phyloP scores from a whole-genome alignment of 1,284 basidiomycete genomes.

The Sporisorium graminicola region DNA sequence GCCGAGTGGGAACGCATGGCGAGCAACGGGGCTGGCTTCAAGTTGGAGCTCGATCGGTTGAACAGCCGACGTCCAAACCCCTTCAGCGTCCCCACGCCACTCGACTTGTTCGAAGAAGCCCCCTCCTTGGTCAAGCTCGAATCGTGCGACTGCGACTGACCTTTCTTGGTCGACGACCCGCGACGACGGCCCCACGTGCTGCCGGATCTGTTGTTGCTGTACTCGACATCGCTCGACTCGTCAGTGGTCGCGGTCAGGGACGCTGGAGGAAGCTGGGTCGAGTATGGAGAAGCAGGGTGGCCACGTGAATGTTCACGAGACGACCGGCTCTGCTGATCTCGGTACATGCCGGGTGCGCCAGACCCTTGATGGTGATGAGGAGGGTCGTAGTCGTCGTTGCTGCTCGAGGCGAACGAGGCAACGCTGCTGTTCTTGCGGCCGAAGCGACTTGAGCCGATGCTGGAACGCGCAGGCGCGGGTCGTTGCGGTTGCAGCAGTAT shows the following conservation, averaged over 20 bases:
- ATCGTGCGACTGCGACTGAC: constrained; percentile 13
- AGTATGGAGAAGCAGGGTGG: constrained; percentile 12
- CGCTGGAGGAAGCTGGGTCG: not conserved
- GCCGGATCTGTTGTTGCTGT: constrained; percentile 5
- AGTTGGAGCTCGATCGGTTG: constrained; percentile 35
- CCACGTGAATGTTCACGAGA: constrained; percentile 13
- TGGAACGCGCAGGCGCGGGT: constrained; percentile 2
- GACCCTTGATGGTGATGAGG: constrained; percentile 15
- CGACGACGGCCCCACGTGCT: constrained; percentile 6
- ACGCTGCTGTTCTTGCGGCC: constrained; percentile 32
- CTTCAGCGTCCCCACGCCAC: constrained; percentile 23
- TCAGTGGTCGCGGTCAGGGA: not conserved
- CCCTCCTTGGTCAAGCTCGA: constrained; percentile 11
- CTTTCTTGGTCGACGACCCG: constrained; percentile 3
- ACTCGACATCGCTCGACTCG: constrained; percentile 33
- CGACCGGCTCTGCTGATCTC: constrained; percentile 21
- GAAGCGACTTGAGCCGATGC: constrained; percentile 8
- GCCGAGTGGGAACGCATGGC: constrained; percentile 47
- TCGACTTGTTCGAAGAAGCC: constrained; percentile 1
- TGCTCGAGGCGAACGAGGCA: constrained; percentile 40
- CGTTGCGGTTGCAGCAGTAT: constrained; percentile 24
- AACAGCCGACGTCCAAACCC: constrained; percentile 42
- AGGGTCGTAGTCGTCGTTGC: constrained; percentile 26
- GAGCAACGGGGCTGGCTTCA: constrained; percentile 18
- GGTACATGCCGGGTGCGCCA: constrained; percentile 7